Base-by-base conservation (phyloP, 441 rosid genomes). In the Erysimum cheiri region DNA sequence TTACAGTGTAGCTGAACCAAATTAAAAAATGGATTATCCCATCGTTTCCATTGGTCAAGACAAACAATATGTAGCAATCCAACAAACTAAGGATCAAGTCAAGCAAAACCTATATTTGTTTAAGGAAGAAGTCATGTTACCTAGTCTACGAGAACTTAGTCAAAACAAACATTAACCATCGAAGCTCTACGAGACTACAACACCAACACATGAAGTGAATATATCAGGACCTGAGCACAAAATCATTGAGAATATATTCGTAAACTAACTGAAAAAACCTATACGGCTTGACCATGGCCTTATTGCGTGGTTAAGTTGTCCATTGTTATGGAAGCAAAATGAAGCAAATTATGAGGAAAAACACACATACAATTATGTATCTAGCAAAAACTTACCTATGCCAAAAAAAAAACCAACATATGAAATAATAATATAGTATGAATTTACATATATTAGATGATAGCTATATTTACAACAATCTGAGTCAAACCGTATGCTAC, bases 21-120 rank as follows among this genome's bases (percentile, higher is more conserved):
- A 17, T 17, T 4, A 46, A 53, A 22, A 54, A 53, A 53, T 8
- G 19, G 17, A 53, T 49, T 14, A 11, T 24, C 31, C 8, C 4
- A 22, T 52, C 19, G 36, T 6, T 53, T 32, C 11, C 17, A 46
- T 19, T 32, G 31, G 12, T 17, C 29, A 43, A 62, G 15, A 41
- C 11, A 29, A 41, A 14, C 10, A 29, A 26, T 26, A 1, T 22
- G 4, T 24, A 14, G 53, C 39, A 43, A 29, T 61, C 15, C 40
- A 28, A 61, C 26, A 28, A 29, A 14, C 52, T 17, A 62, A 46
- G 53, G 29, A 62, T 46, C 54, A 40, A 40, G 14, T 26, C 32
- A 58, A 59, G 19, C 11, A 59, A 40, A 39, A 9, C 2, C 8
- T 24, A 41, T 26, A 28, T 41, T 59, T 59, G 12, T 39, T 5